Conservation (phyloP, 257 asterid genomes). For the Misopates orontium region DNA sequence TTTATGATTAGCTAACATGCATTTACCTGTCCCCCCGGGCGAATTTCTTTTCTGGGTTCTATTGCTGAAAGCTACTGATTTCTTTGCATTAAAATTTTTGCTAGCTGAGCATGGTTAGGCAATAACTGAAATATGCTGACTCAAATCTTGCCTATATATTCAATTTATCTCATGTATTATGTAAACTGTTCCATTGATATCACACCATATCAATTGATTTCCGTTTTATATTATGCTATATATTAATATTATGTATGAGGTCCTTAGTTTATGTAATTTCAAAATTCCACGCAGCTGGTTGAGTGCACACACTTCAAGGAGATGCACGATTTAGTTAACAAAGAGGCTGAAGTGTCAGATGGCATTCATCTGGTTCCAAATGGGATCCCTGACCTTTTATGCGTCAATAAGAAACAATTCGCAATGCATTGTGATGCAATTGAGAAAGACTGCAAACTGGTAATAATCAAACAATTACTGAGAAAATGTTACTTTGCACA, state of each 20-base stretch:
- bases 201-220: not conserved
- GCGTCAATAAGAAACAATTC: constrained; percentile 58
- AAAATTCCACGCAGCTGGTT: constrained; percentile 56
- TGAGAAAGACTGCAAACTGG: constrained; percentile 72
- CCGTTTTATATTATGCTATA: not conserved
- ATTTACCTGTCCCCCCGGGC: not conserved
- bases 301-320: constrained; percentile 71
- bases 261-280: constrained; percentile 11
- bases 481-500: not conserved
- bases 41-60: not conserved
- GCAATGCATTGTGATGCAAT: constrained; percentile 92
- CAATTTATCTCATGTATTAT: not conserved
- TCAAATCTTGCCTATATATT: constrained; percentile 12
- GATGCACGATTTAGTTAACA: constrained; percentile 64
- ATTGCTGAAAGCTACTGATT: constrained; percentile 9
- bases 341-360: constrained; percentile 66
- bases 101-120: constrained; percentile 7
- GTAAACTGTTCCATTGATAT: not conserved
- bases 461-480: constrained; percentile 28
- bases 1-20: not conserved
- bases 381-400: constrained; percentile 48
- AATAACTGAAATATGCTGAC: constrained; percentile 1
- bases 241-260: constrained; percentile 1
- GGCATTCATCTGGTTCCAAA: constrained; percentile 70
- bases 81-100: constrained; percentile 13